A percentile compares a stretch with the other conserved stretches of the same genome.
Evolutionary conservation across 352 stramenopile genomes (phyloP).

Genomic region (Pythium brachiatum): DNA sequence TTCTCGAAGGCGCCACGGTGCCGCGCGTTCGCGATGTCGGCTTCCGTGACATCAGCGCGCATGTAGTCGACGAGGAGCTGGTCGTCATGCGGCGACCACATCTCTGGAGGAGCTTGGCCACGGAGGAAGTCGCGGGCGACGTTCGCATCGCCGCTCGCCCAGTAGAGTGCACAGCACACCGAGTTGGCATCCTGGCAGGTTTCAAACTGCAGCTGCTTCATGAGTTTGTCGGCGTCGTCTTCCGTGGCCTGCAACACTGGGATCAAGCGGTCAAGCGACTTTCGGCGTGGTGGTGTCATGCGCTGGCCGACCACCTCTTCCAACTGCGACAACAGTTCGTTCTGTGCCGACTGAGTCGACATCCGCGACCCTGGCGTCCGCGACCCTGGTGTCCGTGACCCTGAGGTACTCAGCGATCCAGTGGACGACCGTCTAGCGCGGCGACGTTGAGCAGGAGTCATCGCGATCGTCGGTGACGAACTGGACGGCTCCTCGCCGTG

Average conservation of each 20-base stretch:
- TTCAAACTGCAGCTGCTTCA: slow-evolving; percentile 22
- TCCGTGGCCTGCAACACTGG: slow-evolving; percentile 13
- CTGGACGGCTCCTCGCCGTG: background rate
- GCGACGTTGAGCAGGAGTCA: slow-evolving; percentile 8
- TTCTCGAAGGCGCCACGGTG: slow-evolving; percentile 31
- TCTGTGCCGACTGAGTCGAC: background rate
- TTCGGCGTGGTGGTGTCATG: slow-evolving; percentile 19
- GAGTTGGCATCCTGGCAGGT: slow-evolving; percentile 22
- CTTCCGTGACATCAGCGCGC: slow-evolving; percentile 15
- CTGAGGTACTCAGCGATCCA: slow-evolving; percentile 9
- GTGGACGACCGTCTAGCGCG: slow-evolving; percentile 1
- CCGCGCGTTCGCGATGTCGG: slow-evolving; percentile 26
- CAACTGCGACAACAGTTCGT: slow-evolving; percentile 11
- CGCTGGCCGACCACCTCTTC: slow-evolving; percentile 23
- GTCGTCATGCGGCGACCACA: slow-evolving; percentile 57
- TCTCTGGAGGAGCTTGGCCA: slow-evolving; percentile 17
- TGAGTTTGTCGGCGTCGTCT: slow-evolving; percentile 8
- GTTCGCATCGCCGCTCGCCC: slow-evolving; percentile 16
- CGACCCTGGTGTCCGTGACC: background rate
- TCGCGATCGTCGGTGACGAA: background rate
- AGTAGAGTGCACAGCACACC: slow-evolving; percentile 28
- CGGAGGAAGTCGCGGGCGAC: slow-evolving; percentile 24
- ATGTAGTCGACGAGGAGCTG: slow-evolving; percentile 37
- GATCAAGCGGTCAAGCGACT: slow-evolving; percentile 18
- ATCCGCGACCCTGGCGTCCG: background rate